A percentile compares a stretch with the other conserved stretches of the same genome.
Conservation (phyloP, 352 stramenopile species). For the Pythium guiyangense region DNA sequence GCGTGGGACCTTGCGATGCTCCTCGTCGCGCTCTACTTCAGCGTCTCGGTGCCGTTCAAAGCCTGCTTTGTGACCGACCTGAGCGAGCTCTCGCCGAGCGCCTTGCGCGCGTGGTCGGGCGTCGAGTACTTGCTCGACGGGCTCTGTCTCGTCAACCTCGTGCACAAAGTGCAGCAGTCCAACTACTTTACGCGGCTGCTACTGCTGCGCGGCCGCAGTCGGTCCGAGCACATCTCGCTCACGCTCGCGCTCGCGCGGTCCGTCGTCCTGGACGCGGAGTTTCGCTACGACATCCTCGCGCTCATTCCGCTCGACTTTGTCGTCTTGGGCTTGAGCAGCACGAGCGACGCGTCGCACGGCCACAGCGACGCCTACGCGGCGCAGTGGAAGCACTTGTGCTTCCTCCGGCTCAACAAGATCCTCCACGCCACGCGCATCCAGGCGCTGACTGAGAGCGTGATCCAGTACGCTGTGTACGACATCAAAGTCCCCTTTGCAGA, state of each 20-base stretch:
- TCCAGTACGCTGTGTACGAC: slow-evolving; percentile 65
- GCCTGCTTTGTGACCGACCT: slow-evolving; percentile 53
- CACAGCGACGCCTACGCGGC: slow-evolving; percentile 14
- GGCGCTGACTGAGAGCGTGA: slow-evolving; percentile 34
- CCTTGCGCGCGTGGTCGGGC: slow-evolving; percentile 32
- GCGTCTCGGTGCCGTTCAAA: slow-evolving; percentile 44
- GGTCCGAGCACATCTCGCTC: not conserved
- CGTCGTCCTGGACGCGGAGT: slow-evolving; percentile 17
- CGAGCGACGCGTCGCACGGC: not conserved
- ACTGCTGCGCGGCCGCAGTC: not conserved
- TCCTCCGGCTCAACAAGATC: slow-evolving; percentile 57
- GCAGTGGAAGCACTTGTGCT: slow-evolving; percentile 35
- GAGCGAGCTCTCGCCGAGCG: slow-evolving; percentile 6
- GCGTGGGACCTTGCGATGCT: slow-evolving; percentile 50
- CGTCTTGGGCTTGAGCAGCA: slow-evolving; percentile 10
- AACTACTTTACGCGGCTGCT: slow-evolving; percentile 10
- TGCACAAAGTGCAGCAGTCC: slow-evolving; percentile 26
- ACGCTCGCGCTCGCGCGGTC: not conserved
- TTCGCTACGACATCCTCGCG: slow-evolving; percentile 35
- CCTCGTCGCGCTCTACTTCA: slow-evolving; percentile 37
- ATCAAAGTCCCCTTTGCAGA: slow-evolving; percentile 39
- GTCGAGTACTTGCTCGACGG: slow-evolving; percentile 54
- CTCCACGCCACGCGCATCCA: slow-evolving; percentile 32
- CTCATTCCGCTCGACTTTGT: slow-evolving; percentile 51
- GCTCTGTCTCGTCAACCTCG: slow-evolving; percentile 42